Evolutionary conservation across 2,329 filamentous ascomycete genomes (phyloP).

Genomic region (Macrophomina phaseolina): DNA sequence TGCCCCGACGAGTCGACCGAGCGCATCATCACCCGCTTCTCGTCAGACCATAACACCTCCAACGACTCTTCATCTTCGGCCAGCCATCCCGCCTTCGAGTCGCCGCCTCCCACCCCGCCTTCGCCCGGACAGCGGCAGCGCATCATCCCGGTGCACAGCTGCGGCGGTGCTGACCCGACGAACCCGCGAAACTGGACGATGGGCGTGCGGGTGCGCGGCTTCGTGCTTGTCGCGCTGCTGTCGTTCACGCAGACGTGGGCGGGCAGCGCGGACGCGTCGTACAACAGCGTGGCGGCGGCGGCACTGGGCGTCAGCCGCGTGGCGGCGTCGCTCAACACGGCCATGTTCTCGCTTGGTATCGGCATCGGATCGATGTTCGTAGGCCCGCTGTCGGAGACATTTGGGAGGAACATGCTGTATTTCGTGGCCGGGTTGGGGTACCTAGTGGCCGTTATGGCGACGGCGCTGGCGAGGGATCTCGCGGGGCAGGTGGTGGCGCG

Average conservation of each 20-base stretch:
- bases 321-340: conserved; percentile 18
- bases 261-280: conserved; percentile 17
- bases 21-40: conserved; percentile 17
- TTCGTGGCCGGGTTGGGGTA: conserved; percentile 3
- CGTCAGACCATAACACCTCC: background rate
- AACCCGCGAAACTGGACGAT: conserved; percentile 23
- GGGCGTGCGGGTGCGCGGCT: background rate
- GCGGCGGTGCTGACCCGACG: conserved; percentile 9
- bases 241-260: conserved; percentile 24
- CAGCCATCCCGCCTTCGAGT: background rate
- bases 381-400: conserved; percentile 21
- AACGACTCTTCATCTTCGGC: background rate
- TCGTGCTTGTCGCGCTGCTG: conserved; percentile 11
- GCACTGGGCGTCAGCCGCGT: background rate
- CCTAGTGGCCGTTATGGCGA: conserved; percentile 11
- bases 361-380: conserved; percentile 24
- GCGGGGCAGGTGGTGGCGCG: conserved; percentile 35
- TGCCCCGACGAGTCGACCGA: conserved; percentile 3
- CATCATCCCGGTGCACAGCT: conserved; percentile 20
- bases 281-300: background rate
- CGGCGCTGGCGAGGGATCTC: conserved; percentile 4
- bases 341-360: conserved; percentile 17
- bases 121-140: background rate
- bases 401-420: conserved; percentile 18
- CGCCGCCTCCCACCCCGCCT: background rate